Evolutionary conservation across 371 early-diverging fungal genomes (phyloP), one percentile per base, ranked within the genome.

Genomic region (Thermomucor indicae-seudaticae): DNA sequence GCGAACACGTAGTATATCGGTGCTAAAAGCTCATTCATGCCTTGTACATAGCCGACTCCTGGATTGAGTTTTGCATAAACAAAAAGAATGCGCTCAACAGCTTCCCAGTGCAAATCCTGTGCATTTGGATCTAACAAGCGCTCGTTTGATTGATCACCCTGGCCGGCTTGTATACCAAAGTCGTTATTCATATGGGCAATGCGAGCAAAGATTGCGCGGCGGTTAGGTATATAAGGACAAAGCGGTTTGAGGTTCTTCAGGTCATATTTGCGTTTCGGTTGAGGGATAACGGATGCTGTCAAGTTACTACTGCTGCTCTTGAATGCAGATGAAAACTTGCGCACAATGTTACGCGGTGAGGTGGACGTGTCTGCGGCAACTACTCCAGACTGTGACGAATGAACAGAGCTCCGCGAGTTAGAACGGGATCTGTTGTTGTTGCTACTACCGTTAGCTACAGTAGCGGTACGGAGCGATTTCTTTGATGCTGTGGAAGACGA

Each of bases 41-140:
- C 92, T 62, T 93, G 94, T 11, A 91, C 87, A 60, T 93, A 93
- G 0, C 91, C 88, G 4, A 90, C 84, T 6, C 94, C 92, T 2
- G 88, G 88, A 55, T 92, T 93, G 30, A 92, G 60, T 54, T 88
- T 87, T 14, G 91, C 88, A 63, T 87, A 91, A 23, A 92, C 84
- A 57, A 85, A 92, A 35, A 93, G 55, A 14, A 93, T 80, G 8
- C 94, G 75, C 55, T 88, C 90, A 47, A 92, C 81, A 0, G 83
- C 90, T 51, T 91, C 92, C 84, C 88, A 90, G 54, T 93, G 93
- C 53, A 84, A 68, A 57, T 89, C 89, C 49, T 73, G 75, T 1
- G 66, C 57, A 24, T 58, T 27, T 4, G 45, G 35, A 42, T 70
- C 70, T 10, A 11, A 10, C 11, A 43, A 30, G n/a, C 40, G 39